A percentile compares a stretch with the other conserved stretches of the same genome.
Conservation (phyloP, 768 basidiomycete genomes). For the Brasilioporus rufonigricans region DNA sequence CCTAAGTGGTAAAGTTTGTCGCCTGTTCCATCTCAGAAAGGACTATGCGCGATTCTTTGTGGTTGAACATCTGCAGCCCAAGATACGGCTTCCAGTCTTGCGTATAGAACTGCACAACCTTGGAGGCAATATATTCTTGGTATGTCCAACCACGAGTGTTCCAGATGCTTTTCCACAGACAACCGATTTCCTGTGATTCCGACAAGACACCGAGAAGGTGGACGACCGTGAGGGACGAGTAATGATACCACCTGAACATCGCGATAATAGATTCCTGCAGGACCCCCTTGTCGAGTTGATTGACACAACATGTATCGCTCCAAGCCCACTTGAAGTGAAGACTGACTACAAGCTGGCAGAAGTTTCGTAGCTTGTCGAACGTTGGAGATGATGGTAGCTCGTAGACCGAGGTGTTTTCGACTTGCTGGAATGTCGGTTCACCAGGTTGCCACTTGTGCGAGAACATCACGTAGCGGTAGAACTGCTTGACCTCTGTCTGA, state of each 20-base stretch:
- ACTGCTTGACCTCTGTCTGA: background rate
- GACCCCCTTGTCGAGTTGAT: background rate
- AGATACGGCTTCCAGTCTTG: background rate
- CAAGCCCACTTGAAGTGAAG: background rate
- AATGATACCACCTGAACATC: background rate
- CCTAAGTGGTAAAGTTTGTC: background rate
- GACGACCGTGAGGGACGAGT: background rate
- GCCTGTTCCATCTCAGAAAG: background rate
- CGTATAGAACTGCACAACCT: background rate
- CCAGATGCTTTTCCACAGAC: background rate
- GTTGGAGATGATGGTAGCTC: background rate
- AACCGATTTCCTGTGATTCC: background rate
- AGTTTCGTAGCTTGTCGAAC: background rate
- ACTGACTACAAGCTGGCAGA: background rate
- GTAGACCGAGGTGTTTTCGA: background rate
- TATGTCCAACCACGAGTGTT: background rate
- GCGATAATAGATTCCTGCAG: background rate
- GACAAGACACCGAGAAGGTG: background rate
- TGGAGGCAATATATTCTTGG: background rate
- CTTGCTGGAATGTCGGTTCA: background rate
- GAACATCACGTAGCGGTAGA: background rate
- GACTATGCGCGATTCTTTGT: background rate
- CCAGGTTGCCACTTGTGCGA: background rate
- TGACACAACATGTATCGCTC: background rate
- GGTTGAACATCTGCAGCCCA: background rate